These are phyloP conservation scores for Chenopodium berlandieri DNA, from an alignment of 148 eudicot species.

Conservation along the genomic window DNA sequence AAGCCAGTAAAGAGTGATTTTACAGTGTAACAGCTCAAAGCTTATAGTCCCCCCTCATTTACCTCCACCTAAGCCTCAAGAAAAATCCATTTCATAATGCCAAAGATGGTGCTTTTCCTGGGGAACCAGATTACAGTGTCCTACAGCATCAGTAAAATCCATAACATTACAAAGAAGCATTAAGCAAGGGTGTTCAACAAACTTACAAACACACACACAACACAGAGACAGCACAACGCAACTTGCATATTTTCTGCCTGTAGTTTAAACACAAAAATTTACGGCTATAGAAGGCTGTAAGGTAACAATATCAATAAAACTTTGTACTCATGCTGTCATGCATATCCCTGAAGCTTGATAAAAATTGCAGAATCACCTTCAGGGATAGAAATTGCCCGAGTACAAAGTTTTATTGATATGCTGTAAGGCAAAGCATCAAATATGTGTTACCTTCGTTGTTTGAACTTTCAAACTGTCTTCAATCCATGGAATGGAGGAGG, in stretches of 20 bases:
- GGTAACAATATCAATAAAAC: neutral
- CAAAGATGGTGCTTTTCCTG: neutral
- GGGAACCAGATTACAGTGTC: neutral
- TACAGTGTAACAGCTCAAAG: neutral
- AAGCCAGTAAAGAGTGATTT: neutral
- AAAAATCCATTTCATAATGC: neutral
- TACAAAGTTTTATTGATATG: too few relatives aligned
- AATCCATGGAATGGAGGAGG: too few relatives aligned
- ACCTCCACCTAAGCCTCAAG: neutral
- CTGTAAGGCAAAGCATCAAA: too few relatives aligned
- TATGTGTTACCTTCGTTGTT: too few relatives aligned
- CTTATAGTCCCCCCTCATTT: neutral
- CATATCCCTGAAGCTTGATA: neutral
- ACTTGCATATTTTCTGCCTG: neutral
- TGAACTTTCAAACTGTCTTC: too few relatives aligned
- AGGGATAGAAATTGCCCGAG: too few relatives aligned
- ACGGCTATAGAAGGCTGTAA: neutral
- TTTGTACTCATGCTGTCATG: too few relatives aligned
- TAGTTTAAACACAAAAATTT: neutral
- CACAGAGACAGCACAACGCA: neutral
- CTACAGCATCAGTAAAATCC: neutral
- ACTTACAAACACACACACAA: neutral
- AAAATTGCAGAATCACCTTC: too few relatives aligned
- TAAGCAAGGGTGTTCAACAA: neutral
- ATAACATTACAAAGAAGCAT: neutral